phyloP scores from a whole-genome alignment of 2,329 filamentous ascomycete species.

The Pseudocercospora eumusae region DNA sequence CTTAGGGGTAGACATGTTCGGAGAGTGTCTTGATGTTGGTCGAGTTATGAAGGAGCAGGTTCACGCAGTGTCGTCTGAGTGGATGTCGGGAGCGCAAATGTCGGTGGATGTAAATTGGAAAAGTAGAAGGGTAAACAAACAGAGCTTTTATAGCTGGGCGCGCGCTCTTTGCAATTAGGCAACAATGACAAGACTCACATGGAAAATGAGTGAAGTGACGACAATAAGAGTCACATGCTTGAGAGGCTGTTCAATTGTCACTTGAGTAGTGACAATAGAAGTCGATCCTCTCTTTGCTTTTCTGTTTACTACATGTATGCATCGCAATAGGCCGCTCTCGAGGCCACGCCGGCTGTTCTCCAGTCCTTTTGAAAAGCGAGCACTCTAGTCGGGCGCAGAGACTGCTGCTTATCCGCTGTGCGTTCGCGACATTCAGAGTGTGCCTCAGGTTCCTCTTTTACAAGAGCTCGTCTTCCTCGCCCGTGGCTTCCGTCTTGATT shows the following conservation, averaged over 20 bases:
- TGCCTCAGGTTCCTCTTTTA: conserved; percentile 8
- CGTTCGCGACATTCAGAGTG: too few relatives aligned
- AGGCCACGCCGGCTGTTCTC: too few relatives aligned
- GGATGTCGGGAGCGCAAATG: neutral
- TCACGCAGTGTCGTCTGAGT: neutral
- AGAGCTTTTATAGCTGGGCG: neutral
- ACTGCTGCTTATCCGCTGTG: neutral
- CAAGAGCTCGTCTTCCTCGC: conserved; percentile 24
- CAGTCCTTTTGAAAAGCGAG: too few relatives aligned
- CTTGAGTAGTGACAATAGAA: neutral
- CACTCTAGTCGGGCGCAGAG: neutral
- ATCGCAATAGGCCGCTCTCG: neutral
- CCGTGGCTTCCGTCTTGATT: conserved; percentile 20
- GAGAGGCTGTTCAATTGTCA: neutral
- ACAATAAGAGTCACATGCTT: neutral
- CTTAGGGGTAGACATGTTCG: conserved; percentile 4
- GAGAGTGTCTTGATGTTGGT: neutral
- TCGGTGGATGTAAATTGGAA: neutral
- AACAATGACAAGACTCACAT: neutral
- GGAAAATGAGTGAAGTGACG: neutral
- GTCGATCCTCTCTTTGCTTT: neutral
- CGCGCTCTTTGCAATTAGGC: neutral
- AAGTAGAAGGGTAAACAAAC: neutral
- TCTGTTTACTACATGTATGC: neutral
- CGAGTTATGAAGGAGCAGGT: neutral